Evolutionary conservation across 352 stramenopile species (phyloP).

Genomic region (Phytopythium cucurbitacearum): DNA sequence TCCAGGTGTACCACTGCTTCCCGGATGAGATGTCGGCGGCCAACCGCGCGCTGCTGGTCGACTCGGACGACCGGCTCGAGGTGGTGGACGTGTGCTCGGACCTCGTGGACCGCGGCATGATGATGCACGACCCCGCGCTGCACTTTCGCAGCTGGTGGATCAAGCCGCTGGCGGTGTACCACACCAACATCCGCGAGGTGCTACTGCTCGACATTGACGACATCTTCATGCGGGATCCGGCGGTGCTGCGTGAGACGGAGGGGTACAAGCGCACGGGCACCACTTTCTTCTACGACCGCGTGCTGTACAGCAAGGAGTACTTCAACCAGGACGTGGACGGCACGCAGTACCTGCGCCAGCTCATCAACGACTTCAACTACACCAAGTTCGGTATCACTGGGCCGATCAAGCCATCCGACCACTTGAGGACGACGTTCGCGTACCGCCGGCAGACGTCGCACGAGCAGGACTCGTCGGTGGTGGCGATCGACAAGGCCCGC

Average conservation of each 20-base stretch:
- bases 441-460: constrained; percentile 32
- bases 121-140: constrained; percentile 22
- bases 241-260: constrained; percentile 25
- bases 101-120: constrained; percentile 16
- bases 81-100: constrained; percentile 48
- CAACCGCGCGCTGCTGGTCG: constrained; percentile 15
- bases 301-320: constrained; percentile 40
- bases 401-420: constrained; percentile 17
- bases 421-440: constrained; percentile 24
- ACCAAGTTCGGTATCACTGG: constrained; percentile 19
- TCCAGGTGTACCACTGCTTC: constrained; percentile 40
- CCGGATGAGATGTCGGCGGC: constrained; percentile 24
- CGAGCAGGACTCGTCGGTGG: constrained; percentile 56
- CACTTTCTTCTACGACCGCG: constrained; percentile 70
- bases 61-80: constrained; percentile 22
- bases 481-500: constrained; percentile 41
- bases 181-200: constrained; percentile 41
- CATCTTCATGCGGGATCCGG: constrained; percentile 42
- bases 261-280: constrained; percentile 44
- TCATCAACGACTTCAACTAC: constrained; percentile 40
- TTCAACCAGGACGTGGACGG: constrained; percentile 43
- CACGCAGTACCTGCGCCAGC: constrained; percentile 28
- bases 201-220: constrained; percentile 50
- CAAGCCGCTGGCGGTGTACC: constrained; percentile 51
- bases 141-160: constrained; percentile 63